These are phyloP conservation scores for Calendula officinalis DNA, from an alignment of 129 eudicot genomes.

Conservation along the genomic window DNA sequence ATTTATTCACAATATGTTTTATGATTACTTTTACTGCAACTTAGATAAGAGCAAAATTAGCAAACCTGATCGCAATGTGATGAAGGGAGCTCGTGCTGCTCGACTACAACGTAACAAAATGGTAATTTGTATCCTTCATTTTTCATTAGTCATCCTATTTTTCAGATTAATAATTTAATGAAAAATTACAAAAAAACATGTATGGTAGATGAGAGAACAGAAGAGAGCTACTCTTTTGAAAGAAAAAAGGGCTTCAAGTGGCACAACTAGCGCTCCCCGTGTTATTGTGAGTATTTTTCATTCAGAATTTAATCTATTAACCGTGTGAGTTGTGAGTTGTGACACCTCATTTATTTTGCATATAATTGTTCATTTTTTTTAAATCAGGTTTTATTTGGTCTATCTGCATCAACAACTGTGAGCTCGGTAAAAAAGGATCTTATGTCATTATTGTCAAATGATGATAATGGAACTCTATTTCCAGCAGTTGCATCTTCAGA, in stretches of 20 bases:
- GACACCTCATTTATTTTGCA: neutral
- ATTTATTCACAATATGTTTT: neutral
- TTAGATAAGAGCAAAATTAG: conserved; percentile 64
- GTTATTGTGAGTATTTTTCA: conserved; percentile 65
- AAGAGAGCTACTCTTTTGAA: conserved; percentile 71
- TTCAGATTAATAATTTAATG: neutral
- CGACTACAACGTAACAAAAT: conserved; percentile 73
- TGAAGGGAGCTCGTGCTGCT: conserved; percentile 79
- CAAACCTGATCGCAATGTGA: conserved; percentile 52
- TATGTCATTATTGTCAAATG: conserved; percentile 48
- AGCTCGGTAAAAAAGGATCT: conserved; percentile 59
- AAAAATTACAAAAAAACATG: neutral
- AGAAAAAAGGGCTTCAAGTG: conserved; percentile 68
- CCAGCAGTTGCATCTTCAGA: conserved; percentile 70
- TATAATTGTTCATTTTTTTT: neutral
- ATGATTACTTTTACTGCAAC: neutral
- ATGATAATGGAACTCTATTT: conserved; percentile 32
- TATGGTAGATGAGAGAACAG: conserved; percentile 70
- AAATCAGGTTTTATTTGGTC: conserved; percentile 76
- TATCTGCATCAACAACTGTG: conserved; percentile 62
- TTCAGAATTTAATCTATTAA: neutral
- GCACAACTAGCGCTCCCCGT: conserved; percentile 78
- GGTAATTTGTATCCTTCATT: conserved; percentile 38
- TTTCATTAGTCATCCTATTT: neutral
- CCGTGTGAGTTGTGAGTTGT: neutral